A percentile compares a stretch with the other conserved stretches of the same genome.
These are phyloP conservation scores for Chaetomium cochliodes DNA, from an alignment of 495 filamentous ascomycete genomes.

Conservation along the genomic window DNA sequence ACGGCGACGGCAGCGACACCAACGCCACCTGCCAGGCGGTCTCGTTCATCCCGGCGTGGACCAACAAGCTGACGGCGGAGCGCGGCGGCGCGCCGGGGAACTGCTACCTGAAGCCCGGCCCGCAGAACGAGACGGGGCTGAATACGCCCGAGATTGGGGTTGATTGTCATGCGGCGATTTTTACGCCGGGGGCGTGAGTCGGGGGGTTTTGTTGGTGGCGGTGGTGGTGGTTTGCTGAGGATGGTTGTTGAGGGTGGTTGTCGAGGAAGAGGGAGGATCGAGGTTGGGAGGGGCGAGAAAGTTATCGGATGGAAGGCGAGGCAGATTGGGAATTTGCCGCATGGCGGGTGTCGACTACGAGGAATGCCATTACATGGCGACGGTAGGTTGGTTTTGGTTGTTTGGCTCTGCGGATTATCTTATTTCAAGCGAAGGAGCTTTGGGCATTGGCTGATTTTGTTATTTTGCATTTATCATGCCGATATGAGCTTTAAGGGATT, in stretches of 20 bases:
- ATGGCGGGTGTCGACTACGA: no score
- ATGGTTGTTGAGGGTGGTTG: no score
- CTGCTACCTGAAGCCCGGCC: conserved; percentile 48
- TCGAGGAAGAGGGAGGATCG: no score
- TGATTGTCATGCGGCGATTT: conserved; percentile 32
- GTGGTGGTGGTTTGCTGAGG: no score
- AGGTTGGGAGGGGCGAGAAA: neutral
- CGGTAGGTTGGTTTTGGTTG: neutral
- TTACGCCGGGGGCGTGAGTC: conserved; percentile 2
- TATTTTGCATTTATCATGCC: neutral
- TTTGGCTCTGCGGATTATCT: neutral
- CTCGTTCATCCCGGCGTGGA: conserved; percentile 48
- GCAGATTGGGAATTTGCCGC: no score
- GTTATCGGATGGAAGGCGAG: neutral
- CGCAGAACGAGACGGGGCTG: conserved; percentile 37
- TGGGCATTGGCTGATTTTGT: neutral
- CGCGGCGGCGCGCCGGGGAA: conserved; percentile 41
- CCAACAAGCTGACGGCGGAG: conserved; percentile 34
- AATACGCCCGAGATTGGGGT: conserved; percentile 31
- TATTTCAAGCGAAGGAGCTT: neutral
- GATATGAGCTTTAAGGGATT: neutral
- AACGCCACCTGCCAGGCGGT: conserved; percentile 44
- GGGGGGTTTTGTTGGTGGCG: neutral
- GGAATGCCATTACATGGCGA: neutral
- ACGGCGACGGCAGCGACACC: neutral